Percentiles rank a stretch among this genome's conserved stretches.
These are phyloP conservation scores for Kodamaea alishanica DNA, from an alignment of 1,139 yeast species.

Conservation along the genomic window DNA sequence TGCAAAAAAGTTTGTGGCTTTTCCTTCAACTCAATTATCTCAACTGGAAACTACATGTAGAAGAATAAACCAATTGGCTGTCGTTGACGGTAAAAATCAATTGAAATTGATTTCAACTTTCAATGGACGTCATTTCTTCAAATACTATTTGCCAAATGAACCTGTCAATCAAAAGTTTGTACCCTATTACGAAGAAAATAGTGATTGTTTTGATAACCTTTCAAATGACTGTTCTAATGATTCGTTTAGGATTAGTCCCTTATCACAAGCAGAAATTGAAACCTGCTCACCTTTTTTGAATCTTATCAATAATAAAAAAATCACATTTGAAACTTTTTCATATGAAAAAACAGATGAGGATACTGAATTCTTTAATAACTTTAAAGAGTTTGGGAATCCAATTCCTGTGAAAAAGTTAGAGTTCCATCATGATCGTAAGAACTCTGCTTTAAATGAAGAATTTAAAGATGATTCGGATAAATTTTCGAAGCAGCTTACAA, in stretches of 20 bases:
- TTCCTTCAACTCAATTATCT: constrained; percentile 19
- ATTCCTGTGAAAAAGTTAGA: constrained; percentile 13
- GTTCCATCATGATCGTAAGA: constrained; percentile 4
- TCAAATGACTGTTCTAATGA: background rate
- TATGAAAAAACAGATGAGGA: constrained; percentile 11
- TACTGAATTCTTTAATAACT: constrained; percentile 12
- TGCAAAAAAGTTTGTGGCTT: constrained; percentile 30
- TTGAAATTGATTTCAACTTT: constrained; percentile 41
- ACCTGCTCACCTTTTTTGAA: constrained; percentile 57
- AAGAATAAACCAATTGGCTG: constrained; percentile 33
- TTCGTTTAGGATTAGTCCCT: constrained; percentile 29
- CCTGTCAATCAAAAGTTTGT: constrained; percentile 12
- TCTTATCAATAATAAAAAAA: constrained; percentile 40
- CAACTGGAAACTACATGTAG: background rate
- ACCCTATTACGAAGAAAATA: constrained; percentile 2
- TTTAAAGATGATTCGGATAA: too few species aligned
- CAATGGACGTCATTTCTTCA: constrained; percentile 42
- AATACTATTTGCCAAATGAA: constrained; percentile 41
- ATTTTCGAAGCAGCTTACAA: too few species aligned
- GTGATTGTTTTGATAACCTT: background rate
- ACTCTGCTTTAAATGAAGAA: too few species aligned
- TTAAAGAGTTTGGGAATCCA: constrained; percentile 19
- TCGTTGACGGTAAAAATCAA: constrained; percentile 33
- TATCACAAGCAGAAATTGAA: constrained; percentile 63
- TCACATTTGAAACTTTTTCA: constrained; percentile 31